Base-by-base conservation (phyloP, 345 rosid genomes). In the Chamaenerion angustifolium region DNA sequence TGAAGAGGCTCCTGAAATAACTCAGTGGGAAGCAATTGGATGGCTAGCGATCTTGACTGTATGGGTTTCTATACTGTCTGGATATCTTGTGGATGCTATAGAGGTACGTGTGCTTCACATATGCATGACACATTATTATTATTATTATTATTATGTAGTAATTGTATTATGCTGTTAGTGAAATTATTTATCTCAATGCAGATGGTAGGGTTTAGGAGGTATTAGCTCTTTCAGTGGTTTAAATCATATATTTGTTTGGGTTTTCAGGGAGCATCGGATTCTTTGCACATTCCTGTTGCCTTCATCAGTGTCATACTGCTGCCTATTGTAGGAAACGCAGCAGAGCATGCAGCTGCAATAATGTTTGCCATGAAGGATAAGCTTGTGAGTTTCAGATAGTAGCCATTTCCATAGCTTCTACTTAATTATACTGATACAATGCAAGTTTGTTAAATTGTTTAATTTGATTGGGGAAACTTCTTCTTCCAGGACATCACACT, bases 251-350 rank as follows among this genome's bases (percentile, higher is more conserved):
- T 31, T 10, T 49, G 35, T 49, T 45, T 60, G 1, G n/a, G 0
- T 56, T 63, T 54, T 48, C 62, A 76, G 76, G 82, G 74, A 52
- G 72, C 82, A 52, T 68, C 78, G 9, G 62, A 17, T 12, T 50
- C 71, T 11, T 56, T 64, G 69, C 73, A 70, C 51, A 60, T 73
- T 25, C 72, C 78, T 1, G 48, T 73, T 5, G 60, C 78, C 7
- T 76, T 76, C 62, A 73, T 70, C 25, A 76, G 82, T 15, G 78
- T 76, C 45, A 65, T 76, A 46, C 61, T 73, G 37, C 70, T 73
- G 10, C 82, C 78, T 15, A 72, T 76, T 12, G 72, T 76, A 49
- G 78, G 82, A 44, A 76, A 76, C 56, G 82, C 82, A 10, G 78
- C 82, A 51, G 78, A 76, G 57, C 82, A 76, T 60, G 76, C 78